Evolutionary conservation across 2,329 filamentous ascomycete genomes (phyloP).

Genomic region (Ustulina deusta): DNA sequence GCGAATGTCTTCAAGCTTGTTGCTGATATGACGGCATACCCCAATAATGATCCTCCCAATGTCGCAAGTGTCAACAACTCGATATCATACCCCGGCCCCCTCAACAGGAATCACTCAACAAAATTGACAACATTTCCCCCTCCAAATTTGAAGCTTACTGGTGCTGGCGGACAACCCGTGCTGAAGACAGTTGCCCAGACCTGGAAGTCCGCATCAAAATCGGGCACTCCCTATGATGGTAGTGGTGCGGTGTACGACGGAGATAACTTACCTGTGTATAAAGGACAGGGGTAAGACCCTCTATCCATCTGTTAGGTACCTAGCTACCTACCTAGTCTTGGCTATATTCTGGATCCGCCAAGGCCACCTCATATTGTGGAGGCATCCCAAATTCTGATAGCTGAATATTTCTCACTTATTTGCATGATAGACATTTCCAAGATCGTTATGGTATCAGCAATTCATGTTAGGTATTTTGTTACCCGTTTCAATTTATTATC

Average conservation of each 20-base stretch:
- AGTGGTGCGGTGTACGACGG: slow-evolving; percentile 59
- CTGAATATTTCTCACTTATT: slow-evolving; percentile 2
- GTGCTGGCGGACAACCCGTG: slow-evolving; percentile 58
- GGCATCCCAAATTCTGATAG: neutral
- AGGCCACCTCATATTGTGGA: neutral
- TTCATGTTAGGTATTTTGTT: no score
- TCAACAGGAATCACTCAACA: slow-evolving; percentile 53
- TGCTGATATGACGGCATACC: slow-evolving; percentile 69
- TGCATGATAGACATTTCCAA: neutral
- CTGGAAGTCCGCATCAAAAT: slow-evolving; percentile 49
- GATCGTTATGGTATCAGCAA: neutral
- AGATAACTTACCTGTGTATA: slow-evolving; percentile 56
- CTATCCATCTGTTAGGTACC: no score
- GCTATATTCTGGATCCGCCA: slow-evolving; percentile 2
- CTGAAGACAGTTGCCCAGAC: slow-evolving; percentile 49
- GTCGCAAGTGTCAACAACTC: slow-evolving; percentile 54
- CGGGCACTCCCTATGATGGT: slow-evolving; percentile 60
- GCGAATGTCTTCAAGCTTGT: slow-evolving; percentile 70
- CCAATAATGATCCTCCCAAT: slow-evolving; percentile 54
- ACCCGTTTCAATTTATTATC: no score
- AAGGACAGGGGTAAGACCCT: slow-evolving; percentile 47
- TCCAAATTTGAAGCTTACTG: slow-evolving; percentile 58
- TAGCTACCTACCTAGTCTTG: no score
- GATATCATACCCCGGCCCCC: slow-evolving; percentile 57
- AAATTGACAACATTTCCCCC: slow-evolving; percentile 53